Evolutionary conservation across 2,329 filamentous ascomycete genomes (phyloP).

Genomic region (Nannizziopsis barbatae): DNA sequence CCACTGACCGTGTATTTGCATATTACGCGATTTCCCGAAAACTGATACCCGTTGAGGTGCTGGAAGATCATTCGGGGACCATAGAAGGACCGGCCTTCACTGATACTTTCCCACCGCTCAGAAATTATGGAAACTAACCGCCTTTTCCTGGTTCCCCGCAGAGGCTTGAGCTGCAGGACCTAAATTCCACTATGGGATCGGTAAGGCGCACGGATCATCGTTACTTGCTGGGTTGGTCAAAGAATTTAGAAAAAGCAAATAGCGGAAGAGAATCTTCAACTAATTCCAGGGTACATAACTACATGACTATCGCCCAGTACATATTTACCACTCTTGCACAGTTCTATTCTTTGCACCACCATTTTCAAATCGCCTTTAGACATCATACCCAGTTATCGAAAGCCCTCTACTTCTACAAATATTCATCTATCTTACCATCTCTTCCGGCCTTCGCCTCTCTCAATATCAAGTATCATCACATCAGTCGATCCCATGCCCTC

Average conservation of each 20-base stretch:
- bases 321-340: background rate
- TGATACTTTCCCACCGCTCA: background rate
- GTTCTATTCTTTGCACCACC: background rate
- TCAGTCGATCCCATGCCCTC: constrained; percentile 15
- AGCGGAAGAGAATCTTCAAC: constrained; percentile 5
- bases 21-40: background rate
- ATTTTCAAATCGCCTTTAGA: background rate
- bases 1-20: background rate
- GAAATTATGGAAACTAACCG: constrained; percentile 5
- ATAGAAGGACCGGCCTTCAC: constrained; percentile 5
- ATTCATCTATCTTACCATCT: background rate
- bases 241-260: constrained; percentile 13
- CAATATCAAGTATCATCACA: background rate
- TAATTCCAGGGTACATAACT: background rate
- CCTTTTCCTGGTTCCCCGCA: constrained; percentile 12
- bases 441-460: background rate
- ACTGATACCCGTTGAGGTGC: background rate
- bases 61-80: background rate
- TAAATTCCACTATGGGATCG: constrained; percentile 10
- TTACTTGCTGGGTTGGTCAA: constrained; percentile 10
- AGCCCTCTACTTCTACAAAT: background rate
- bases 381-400: background rate
- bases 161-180: constrained; percentile 7
- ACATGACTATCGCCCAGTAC: constrained; percentile 5
- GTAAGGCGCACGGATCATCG: constrained; percentile 15